phyloP scores from a whole-genome alignment of 129 eudicot genomes.

The Arctium lappa region DNA sequence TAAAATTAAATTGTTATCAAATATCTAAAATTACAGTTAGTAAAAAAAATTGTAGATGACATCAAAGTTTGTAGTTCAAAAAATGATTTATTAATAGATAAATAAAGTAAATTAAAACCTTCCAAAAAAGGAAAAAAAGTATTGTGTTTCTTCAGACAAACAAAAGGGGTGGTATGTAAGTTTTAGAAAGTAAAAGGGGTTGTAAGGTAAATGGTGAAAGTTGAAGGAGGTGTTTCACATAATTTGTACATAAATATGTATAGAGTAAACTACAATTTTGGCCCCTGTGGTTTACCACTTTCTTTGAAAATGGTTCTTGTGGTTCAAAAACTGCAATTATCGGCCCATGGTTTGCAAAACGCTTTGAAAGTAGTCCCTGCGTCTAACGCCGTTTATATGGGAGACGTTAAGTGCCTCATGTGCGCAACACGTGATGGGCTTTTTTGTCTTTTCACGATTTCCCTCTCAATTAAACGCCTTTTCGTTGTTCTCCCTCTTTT shows the following conservation, averaged over 20 bases:
- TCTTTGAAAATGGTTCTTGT: too few species aligned
- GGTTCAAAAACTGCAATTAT: too few species aligned
- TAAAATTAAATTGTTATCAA: background rate
- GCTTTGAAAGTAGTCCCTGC: too few species aligned
- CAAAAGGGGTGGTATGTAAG: background rate
- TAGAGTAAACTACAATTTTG: too few species aligned
- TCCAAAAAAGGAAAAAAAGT: background rate
- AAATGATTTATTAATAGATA: background rate
- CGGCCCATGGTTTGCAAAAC: too few species aligned
- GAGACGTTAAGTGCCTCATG: too few species aligned
- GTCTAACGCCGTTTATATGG: too few species aligned
- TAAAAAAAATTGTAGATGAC: background rate
- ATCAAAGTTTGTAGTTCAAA: background rate
- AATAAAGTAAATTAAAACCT: background rate
- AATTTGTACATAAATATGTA: background rate
- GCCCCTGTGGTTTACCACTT: too few species aligned
- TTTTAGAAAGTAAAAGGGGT: background rate
- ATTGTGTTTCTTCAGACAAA: background rate
- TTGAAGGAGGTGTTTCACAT: background rate
- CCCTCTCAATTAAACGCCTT: too few species aligned
- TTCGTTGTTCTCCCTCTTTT: too few species aligned
- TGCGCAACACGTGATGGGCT: too few species aligned
- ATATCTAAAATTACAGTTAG: background rate
- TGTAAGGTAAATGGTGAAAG: background rate
- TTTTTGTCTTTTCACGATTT: too few species aligned